phyloP scores from a whole-genome alignment of 306 rosid genomes.

The Cercis canadensis region DNA sequence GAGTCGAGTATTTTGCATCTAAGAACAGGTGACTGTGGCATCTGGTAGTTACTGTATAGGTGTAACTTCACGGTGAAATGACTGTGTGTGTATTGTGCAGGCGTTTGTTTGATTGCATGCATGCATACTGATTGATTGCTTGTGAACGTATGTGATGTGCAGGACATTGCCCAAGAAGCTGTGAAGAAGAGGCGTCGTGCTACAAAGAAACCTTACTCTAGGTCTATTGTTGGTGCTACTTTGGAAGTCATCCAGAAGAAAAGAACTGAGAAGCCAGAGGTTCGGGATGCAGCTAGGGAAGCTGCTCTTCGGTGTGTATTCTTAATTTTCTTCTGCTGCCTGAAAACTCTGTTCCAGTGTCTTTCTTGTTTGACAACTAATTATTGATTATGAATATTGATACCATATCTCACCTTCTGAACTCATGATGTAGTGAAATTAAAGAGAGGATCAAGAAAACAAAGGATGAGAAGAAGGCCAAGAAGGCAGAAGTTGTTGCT shows the following conservation, averaged over 20 bases:
- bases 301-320: conserved; percentile 71
- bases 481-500: conserved; percentile 65
- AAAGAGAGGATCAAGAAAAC: conserved; percentile 75
- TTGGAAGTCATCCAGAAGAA: conserved; percentile 75
- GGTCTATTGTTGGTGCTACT: conserved; percentile 75
- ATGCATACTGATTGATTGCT: neutral
- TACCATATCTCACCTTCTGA: neutral
- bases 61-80: neutral
- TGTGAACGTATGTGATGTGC: neutral
- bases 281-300: conserved; percentile 84
- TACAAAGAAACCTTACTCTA: conserved; percentile 73
- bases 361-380: neutral
- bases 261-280: conserved; percentile 73
- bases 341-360: neutral
- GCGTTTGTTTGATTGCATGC: neutral
- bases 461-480: conserved; percentile 74
- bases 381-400: neutral
- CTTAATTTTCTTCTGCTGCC: neutral
- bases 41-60: neutral
- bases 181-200: conserved; percentile 78
- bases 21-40: neutral
- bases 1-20: no score
- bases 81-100: neutral
- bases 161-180: conserved; percentile 82
- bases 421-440: conserved; percentile 50